phyloP scores from a whole-genome alignment of 208 protist genomes.

The Crithidia mellificae region DNA sequence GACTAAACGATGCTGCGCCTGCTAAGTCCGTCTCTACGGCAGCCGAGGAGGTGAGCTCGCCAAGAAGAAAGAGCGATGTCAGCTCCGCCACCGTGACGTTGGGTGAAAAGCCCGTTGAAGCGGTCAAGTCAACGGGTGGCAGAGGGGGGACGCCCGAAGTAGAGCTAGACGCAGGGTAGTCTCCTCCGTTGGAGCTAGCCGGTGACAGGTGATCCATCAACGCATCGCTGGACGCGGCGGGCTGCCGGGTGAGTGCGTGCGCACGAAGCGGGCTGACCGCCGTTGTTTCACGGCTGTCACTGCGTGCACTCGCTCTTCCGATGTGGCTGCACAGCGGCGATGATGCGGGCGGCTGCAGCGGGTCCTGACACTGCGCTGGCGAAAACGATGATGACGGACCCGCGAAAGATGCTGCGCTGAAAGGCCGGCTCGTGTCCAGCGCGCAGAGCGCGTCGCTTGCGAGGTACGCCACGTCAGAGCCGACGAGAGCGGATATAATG shows the following conservation, averaged over 20 bases:
- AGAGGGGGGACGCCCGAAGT: not conserved
- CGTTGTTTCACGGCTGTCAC: not conserved
- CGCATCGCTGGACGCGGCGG: not conserved
- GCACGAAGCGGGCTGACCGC: not conserved
- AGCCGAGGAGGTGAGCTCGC: constrained; percentile 7
- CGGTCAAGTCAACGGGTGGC: not conserved
- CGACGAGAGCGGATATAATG: constrained; percentile 33
- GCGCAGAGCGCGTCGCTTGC: constrained; percentile 1
- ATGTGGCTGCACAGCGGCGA: not conserved
- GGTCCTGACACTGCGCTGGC: not conserved
- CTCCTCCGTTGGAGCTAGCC: not conserved
- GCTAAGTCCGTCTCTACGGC: not conserved
- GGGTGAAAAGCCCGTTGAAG: constrained; percentile 2
- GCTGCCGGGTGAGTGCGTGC: not conserved
- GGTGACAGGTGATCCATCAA: not conserved
- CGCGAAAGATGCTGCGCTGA: not conserved
- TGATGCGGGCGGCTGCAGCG: constrained; percentile 18
- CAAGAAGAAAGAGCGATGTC: constrained; percentile 15
- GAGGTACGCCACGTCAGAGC: constrained; percentile 35
- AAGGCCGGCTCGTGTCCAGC: not conserved
- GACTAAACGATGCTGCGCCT: not conserved
- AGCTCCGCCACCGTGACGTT: constrained; percentile 18
- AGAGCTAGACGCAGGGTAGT: not conserved
- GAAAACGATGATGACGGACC: not conserved
- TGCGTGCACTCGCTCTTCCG: not conserved